phyloP scores from a whole-genome alignment of 2,329 filamentous ascomycete genomes.

The Plectosphaerella plurivora region DNA sequence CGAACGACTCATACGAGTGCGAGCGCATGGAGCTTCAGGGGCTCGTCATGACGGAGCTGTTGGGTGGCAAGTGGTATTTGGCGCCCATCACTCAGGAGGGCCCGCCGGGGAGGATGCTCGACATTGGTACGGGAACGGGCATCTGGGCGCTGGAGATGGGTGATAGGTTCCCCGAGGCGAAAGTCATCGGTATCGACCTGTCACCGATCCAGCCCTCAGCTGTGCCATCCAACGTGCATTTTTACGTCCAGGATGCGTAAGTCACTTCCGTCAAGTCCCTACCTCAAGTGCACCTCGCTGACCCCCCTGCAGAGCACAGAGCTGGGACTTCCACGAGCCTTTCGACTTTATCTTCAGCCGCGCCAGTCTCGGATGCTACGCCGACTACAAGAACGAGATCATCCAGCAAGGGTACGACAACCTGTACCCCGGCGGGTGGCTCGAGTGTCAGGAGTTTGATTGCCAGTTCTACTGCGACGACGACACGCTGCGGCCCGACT shows the following conservation, averaged over 20 bases:
- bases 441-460: conserved; percentile 48
- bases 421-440: conserved; percentile 47
- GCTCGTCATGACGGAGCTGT: conserved; percentile 29
- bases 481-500: conserved; percentile 31
- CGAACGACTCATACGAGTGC: conserved; percentile 37
- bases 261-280: conserved; percentile 6
- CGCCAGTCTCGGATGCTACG: conserved; percentile 44
- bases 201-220: conserved; percentile 62
- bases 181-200: conserved; percentile 60
- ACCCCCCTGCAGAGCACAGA: conserved; percentile 32
- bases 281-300: neutral
- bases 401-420: conserved; percentile 47
- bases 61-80: conserved; percentile 35
- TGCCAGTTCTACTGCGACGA: conserved; percentile 37
- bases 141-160: conserved; percentile 67
- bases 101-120: conserved; percentile 31
- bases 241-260: conserved; percentile 63
- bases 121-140: conserved; percentile 41
- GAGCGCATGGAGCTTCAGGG: conserved; percentile 37
- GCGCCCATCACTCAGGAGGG: conserved; percentile 31
- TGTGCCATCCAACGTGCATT: conserved; percentile 69
- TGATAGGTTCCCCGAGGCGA: conserved; percentile 52
- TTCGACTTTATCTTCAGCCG: conserved; percentile 54
- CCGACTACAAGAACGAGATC: conserved; percentile 40
- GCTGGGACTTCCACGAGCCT: conserved; percentile 48